These are phyloP conservation scores for Cicer arietinum DNA, from an alignment of 306 rosid species.

Conservation along the genomic window DNA sequence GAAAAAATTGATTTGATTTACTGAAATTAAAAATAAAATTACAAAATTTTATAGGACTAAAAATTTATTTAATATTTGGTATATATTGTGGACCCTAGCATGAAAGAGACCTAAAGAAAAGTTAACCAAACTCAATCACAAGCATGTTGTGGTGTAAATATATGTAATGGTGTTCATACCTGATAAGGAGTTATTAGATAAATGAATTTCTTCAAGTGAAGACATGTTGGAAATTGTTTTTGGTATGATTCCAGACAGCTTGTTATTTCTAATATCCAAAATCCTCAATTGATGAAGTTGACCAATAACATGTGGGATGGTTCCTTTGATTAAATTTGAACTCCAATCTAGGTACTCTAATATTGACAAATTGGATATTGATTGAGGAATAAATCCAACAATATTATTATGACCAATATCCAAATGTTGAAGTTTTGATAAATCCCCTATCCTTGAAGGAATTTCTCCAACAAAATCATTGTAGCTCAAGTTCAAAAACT, in stretches of 20 bases:
- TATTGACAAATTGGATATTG: slow-evolving; percentile 19
- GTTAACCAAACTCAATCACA: no score
- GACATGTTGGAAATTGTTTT: slow-evolving; percentile 13
- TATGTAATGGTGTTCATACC: background rate
- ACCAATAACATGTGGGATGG: slow-evolving; percentile 12
- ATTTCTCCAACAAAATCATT: background rate
- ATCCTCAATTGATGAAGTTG: background rate
- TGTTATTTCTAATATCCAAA: background rate
- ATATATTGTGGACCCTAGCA: no score
- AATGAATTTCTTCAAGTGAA: background rate
- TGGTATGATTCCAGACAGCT: background rate
- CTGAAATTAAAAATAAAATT: no score
- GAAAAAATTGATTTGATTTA: no score
- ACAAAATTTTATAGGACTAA: no score
- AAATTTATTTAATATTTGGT: no score
- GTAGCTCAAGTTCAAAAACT: background rate
- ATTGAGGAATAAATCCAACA: background rate
- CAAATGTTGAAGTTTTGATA: slow-evolving; percentile 24
- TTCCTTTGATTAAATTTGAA: slow-evolving; percentile 8
- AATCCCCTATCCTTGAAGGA: background rate
- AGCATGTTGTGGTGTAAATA: no score
- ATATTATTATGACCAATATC: background rate
- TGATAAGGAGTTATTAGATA: background rate
- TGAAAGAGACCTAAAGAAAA: no score
- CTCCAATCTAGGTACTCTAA: background rate